Evolutionary conservation across 2,329 filamentous ascomycete species (phyloP).

Genomic region (Penicillium rolfsii): DNA sequence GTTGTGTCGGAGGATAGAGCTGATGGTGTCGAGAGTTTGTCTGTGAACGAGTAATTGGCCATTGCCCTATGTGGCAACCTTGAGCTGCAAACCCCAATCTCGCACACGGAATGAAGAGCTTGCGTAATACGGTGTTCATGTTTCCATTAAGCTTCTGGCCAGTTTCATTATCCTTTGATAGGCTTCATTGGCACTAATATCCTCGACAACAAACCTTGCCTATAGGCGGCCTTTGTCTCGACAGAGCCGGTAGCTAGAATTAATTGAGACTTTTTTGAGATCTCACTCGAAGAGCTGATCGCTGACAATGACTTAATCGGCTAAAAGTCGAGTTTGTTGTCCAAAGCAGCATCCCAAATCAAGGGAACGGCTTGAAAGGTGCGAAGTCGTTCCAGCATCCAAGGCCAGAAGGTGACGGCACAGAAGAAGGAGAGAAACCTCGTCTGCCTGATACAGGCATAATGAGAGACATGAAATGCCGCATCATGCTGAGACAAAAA

Average conservation of each 20-base stretch:
- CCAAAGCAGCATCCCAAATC: slow-evolving; percentile 27
- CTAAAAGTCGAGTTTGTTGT: slow-evolving; percentile 24
- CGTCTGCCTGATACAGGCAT: slow-evolving; percentile 27
- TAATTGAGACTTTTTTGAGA: slow-evolving; percentile 53
- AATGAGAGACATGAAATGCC: slow-evolving; percentile 20
- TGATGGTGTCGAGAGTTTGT: slow-evolving; percentile 37
- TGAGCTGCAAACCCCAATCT: slow-evolving; percentile 22
- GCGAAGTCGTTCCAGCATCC: slow-evolving; percentile 15
- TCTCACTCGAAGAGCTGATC: slow-evolving; percentile 49
- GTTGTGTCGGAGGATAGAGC: slow-evolving; percentile 33
- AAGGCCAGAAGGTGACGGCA: slow-evolving; percentile 16
- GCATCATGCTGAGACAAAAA: slow-evolving; percentile 17
- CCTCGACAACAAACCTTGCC: slow-evolving; percentile 54
- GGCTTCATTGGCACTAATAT: slow-evolving; percentile 37
- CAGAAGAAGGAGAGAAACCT: slow-evolving; percentile 25
- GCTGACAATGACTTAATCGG: slow-evolving; percentile 19
- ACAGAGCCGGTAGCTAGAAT: slow-evolving; percentile 65
- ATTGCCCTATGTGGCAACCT: slow-evolving; percentile 27
- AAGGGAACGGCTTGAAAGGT: slow-evolving; percentile 18
- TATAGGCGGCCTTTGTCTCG: slow-evolving; percentile 55
- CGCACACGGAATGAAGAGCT: slow-evolving; percentile 26
- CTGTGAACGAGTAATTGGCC: slow-evolving; percentile 34
- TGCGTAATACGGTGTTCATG: slow-evolving; percentile 20
- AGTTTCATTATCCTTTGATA: background rate
- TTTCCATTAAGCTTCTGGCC: slow-evolving; percentile 12